phyloP scores from a whole-genome alignment of 108 stramenopile species.

The Nannochloropsis granulata region DNA sequence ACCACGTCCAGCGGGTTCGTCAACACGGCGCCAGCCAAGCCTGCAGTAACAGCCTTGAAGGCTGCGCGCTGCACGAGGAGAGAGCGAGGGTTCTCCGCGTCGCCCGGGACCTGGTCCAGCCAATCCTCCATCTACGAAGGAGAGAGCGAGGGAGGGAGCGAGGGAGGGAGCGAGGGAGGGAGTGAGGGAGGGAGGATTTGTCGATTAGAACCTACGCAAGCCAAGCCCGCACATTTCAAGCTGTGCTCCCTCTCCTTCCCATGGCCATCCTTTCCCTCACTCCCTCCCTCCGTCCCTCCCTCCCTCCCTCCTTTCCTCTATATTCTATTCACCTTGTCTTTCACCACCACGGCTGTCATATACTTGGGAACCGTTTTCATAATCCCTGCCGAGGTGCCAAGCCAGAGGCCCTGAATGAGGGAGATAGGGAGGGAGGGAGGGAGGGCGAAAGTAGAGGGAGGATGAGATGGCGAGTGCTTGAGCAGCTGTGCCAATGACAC shows the following conservation, averaged over 20 bases:
- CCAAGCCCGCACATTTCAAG: too few relatives aligned
- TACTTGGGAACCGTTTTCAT: constrained; percentile 98
- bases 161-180: neutral
- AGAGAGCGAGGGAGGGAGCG: neutral
- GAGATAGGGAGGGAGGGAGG: neutral
- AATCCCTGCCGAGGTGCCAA: constrained; percentile 77
- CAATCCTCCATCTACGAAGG: constrained; percentile 3
- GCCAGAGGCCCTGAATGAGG: constrained; percentile 45
- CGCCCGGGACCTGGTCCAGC: constrained; percentile 27
- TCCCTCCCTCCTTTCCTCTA: too few relatives aligned
- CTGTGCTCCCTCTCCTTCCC: neutral
- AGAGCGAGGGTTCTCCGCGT: neutral
- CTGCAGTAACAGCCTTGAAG: constrained; percentile 65
- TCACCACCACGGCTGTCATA: constrained; percentile 72
- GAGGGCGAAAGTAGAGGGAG: neutral
- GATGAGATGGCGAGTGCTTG: neutral
- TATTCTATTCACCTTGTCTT: constrained; percentile 55
- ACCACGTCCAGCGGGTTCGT: constrained; percentile 97
- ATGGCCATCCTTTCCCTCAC: neutral
- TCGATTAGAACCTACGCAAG: too few relatives aligned
- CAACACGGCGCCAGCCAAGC: constrained; percentile 81
- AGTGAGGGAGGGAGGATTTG: too few relatives aligned
- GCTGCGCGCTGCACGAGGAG: constrained; percentile 47
- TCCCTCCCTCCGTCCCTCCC: too few relatives aligned
- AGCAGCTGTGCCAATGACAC: too few relatives aligned